Conservation (phyloP, 352 stramenopile genomes). For the Lagenidium giganteum region DNA sequence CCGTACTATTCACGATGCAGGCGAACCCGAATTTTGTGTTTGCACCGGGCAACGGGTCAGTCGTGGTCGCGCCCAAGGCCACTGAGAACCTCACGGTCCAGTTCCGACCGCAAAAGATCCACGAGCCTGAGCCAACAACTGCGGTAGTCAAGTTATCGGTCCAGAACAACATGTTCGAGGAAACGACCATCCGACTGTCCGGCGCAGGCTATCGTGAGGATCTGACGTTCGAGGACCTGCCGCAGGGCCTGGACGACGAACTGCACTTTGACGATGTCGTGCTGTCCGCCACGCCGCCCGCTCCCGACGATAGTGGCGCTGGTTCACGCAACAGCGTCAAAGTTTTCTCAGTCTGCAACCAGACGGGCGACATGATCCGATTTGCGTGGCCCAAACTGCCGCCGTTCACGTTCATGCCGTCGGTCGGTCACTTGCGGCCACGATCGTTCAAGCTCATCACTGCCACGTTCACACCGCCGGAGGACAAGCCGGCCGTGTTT, state of each 20-base stretch:
- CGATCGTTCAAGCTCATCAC: slow-evolving; percentile 63
- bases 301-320: not conserved
- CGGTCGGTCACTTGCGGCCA: slow-evolving; percentile 63
- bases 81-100: slow-evolving; percentile 60
- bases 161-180: slow-evolving; percentile 90
- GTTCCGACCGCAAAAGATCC: slow-evolving; percentile 79
- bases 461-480: slow-evolving; percentile 55
- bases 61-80: slow-evolving; percentile 62
- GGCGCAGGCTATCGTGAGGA: slow-evolving; percentile 82
- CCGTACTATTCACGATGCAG: slow-evolving; percentile 87
- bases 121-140: slow-evolving; percentile 50
- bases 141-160: slow-evolving; percentile 80
- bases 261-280: slow-evolving; percentile 87
- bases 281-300: slow-evolving; percentile 11
- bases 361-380: slow-evolving; percentile 43
- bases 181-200: slow-evolving; percentile 64
- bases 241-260: slow-evolving; percentile 61
- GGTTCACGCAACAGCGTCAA: slow-evolving; percentile 59
- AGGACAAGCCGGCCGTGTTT: slow-evolving; percentile 26
- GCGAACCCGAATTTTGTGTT: slow-evolving; percentile 75
- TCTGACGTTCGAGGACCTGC: slow-evolving; percentile 85
- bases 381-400: slow-evolving; percentile 64
- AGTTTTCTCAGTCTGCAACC: slow-evolving; percentile 77
- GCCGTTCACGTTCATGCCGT: slow-evolving; percentile 70
- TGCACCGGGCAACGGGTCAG: slow-evolving; percentile 61